Conservation (phyloP, 371 early-diverging fungal genomes). For the Mortierella sp. region DNA sequence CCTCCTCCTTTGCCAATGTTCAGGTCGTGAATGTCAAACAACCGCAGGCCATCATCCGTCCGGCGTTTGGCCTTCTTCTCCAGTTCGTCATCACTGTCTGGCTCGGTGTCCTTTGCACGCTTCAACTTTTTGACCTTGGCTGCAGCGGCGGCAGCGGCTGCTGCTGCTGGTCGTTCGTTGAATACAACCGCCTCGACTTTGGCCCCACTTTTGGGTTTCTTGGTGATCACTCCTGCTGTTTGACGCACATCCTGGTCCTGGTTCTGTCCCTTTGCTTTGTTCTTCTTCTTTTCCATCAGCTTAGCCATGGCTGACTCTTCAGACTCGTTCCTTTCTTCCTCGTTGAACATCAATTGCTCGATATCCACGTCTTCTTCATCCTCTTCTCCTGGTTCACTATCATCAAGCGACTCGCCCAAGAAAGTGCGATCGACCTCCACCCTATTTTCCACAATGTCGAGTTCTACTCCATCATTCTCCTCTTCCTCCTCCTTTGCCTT, state of each 20-base stretch:
- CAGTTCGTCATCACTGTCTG: slow-evolving; percentile 52
- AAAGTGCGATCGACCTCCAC: slow-evolving; percentile 6
- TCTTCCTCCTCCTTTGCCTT: slow-evolving; percentile 5
- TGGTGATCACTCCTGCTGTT: slow-evolving; percentile 3
- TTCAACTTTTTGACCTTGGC: slow-evolving; percentile 50
- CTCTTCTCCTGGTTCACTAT: slow-evolving; percentile 4
- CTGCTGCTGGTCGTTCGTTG: slow-evolving; percentile 52
- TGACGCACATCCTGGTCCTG: not conserved
- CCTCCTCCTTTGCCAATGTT: slow-evolving; percentile 52
- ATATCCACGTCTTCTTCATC: slow-evolving; percentile 21
- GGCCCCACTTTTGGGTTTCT: slow-evolving; percentile 32
- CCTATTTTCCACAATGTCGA: not conserved
- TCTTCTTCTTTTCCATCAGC: slow-evolving; percentile 42
- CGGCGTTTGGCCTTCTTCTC: slow-evolving; percentile 51
- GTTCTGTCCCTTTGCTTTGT: not conserved
- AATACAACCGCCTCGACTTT: slow-evolving; percentile 53
- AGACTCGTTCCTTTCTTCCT: slow-evolving; percentile 46
- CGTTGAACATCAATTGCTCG: slow-evolving; percentile 34
- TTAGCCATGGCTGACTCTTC: slow-evolving; percentile 46
- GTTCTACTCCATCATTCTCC: not conserved
- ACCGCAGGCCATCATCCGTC: slow-evolving; percentile 50
- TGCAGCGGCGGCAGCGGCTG: slow-evolving; percentile 49
- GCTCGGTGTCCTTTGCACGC: slow-evolving; percentile 33
- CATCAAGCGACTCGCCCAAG: slow-evolving; percentile 25
- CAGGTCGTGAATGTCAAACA: slow-evolving; percentile 52